Percentiles rank a stretch among this genome's conserved stretches.
phyloP scores from a whole-genome alignment of 2,329 filamentous ascomycete genomes.

The Phaeoacremonium minimum region DNA sequence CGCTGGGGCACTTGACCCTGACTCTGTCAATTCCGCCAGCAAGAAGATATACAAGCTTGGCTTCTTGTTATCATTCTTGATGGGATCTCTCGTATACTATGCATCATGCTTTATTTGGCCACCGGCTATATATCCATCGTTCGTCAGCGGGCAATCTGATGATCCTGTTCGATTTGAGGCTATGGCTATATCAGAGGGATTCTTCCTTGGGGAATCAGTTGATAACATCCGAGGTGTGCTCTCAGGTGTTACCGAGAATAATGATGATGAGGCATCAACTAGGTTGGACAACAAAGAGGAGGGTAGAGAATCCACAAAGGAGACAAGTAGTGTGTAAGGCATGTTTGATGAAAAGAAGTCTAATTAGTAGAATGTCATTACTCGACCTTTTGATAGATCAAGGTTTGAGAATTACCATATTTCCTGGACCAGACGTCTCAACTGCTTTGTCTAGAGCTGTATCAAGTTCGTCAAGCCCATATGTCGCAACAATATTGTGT shows the following conservation, averaged over 20 bases:
- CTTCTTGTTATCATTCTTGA: constrained; percentile 24
- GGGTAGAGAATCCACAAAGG: neutral
- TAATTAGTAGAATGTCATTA: no score
- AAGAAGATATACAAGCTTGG: constrained; percentile 29
- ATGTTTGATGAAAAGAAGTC: no score
- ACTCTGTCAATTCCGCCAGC: constrained; percentile 21
- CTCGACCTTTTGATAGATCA: no score
- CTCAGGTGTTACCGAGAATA: neutral
- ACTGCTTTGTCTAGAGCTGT: no score
- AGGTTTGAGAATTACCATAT: no score
- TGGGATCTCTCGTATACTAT: constrained; percentile 20
- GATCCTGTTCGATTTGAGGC: neutral
- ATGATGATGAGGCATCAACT: neutral
- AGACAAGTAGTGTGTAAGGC: neutral
- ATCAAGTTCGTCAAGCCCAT: no score
- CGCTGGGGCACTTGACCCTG: constrained; percentile 21
- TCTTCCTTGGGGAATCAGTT: neutral
- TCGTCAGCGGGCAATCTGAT: neutral
- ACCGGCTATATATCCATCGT: neutral
- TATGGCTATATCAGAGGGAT: neutral
- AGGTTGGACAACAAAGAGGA: neutral
- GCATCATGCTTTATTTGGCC: constrained; percentile 15
- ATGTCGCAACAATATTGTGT: no score
- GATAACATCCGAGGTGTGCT: neutral
- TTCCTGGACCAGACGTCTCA: no score